phyloP scores from a whole-genome alignment of 139 green algal genomes.

The Deuterostichococcus epilithicus region DNA sequence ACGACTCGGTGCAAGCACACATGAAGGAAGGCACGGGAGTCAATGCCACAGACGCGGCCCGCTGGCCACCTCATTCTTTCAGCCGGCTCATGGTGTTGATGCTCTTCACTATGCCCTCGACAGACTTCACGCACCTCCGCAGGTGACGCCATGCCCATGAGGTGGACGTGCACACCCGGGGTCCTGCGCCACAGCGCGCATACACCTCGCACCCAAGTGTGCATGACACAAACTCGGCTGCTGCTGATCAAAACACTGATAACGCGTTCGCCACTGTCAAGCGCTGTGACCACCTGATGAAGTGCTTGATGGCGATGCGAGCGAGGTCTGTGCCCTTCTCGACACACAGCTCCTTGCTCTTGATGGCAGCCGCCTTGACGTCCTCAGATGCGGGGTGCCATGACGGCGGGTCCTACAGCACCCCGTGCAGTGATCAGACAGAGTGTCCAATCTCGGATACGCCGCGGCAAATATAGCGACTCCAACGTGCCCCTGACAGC shows the following conservation, averaged over 20 bases:
- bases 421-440: background rate
- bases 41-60: too few species aligned
- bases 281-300: slow-evolving; percentile 15
- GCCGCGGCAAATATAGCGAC: too few species aligned
- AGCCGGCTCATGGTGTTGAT: too few species aligned
- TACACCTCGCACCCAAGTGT: background rate
- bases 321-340: background rate
- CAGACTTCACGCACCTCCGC: background rate
- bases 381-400: slow-evolving; percentile 83
- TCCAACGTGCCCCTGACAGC: too few species aligned
- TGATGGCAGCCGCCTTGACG: slow-evolving; percentile 48
- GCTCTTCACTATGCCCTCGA: too few species aligned
- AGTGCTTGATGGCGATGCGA: slow-evolving; percentile 3
- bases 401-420: slow-evolving; percentile 57
- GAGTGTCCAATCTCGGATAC: too few species aligned
- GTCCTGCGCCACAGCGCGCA: background rate
- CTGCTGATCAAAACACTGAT: slow-evolving; percentile 39
- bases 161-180: background rate
- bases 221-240: slow-evolving; percentile 1
- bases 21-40: too few species aligned
- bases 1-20: too few species aligned
- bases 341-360: background rate
- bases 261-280: too few species aligned
- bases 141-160: slow-evolving; percentile 1
- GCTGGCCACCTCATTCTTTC: too few species aligned